These are phyloP conservation scores for Termitomyces titanicus DNA, from an alignment of 768 basidiomycete species.

Conservation along the genomic window DNA sequence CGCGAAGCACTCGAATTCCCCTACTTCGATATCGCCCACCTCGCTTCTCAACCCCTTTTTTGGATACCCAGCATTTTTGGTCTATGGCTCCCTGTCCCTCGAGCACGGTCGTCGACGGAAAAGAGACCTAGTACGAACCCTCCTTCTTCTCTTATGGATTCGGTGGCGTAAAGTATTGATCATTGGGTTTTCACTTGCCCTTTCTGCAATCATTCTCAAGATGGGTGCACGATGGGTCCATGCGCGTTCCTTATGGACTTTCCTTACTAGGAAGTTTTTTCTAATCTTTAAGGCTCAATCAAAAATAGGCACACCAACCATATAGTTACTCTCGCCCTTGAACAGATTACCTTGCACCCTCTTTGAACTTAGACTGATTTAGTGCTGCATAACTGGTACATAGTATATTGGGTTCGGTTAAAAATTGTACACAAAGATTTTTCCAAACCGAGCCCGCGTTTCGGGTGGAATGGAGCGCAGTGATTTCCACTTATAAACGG, in stretches of 20 bases:
- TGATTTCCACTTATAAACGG: not conserved
- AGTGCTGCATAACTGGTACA: not conserved
- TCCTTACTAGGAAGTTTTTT: slow-evolving; percentile 1
- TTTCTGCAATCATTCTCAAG: slow-evolving; percentile 25
- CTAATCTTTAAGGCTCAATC: slow-evolving; percentile 1
- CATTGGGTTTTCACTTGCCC: slow-evolving; percentile 27
- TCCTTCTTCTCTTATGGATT: slow-evolving; percentile 61
- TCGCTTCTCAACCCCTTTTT: slow-evolving; percentile 72
- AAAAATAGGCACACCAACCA: not conserved
- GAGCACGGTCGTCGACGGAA: slow-evolving; percentile 65
- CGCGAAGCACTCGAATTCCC: slow-evolving; percentile 15
- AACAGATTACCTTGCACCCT: not conserved
- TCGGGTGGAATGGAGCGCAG: not conserved
- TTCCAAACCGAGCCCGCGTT: not conserved
- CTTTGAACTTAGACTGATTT: not conserved
- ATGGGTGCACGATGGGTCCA: slow-evolving; percentile 20
- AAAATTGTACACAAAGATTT: not conserved
- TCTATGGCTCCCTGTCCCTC: slow-evolving; percentile 37
- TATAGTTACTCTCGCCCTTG: not conserved
- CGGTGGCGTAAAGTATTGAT: slow-evolving; percentile 52
- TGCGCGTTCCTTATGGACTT: slow-evolving; percentile 7
- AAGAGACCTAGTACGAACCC: slow-evolving; percentile 62
- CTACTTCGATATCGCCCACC: slow-evolving; percentile 39
- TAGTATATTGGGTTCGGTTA: not conserved
- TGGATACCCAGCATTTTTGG: slow-evolving; percentile 56